phyloP scores from a whole-genome alignment of 371 early-diverging fungal genomes.

The Dichotomocladium elegans region DNA sequence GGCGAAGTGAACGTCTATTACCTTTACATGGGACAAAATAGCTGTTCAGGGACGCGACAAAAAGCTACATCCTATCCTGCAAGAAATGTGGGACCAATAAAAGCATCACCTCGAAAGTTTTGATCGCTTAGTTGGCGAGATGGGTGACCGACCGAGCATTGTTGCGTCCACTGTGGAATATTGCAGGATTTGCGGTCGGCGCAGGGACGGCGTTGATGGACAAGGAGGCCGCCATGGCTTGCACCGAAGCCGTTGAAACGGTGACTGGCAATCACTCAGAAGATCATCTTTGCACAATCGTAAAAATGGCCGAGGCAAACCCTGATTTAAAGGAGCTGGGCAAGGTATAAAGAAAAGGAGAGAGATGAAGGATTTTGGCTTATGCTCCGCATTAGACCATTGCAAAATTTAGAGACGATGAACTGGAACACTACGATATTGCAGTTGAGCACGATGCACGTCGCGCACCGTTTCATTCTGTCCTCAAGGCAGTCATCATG shows the following conservation, averaged over 20 bases:
- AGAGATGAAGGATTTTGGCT: not conserved
- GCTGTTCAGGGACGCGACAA: conserved; percentile 76
- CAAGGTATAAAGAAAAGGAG: conserved; percentile 34
- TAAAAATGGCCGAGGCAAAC: conserved; percentile 47
- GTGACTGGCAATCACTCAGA: conserved; percentile 97
- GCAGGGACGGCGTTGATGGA: conserved; percentile 87
- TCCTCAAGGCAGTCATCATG: conserved; percentile 69
- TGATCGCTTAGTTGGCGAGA: conserved; percentile 67
- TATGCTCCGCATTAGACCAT: conserved; percentile 37
- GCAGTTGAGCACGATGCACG: conserved; percentile 89
- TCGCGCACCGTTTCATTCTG: conserved; percentile 74
- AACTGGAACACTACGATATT: conserved; percentile 90
- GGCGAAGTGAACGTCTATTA: conserved; percentile 95
- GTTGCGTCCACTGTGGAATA: conserved; percentile 83
- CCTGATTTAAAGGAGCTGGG: conserved; percentile 53
- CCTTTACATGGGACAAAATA: conserved; percentile 94
- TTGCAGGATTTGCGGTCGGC: conserved; percentile 86
- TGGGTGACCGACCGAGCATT: conserved; percentile 84
- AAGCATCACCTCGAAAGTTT: conserved; percentile 77
- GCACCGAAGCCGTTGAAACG: conserved; percentile 97
- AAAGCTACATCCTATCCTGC: conserved; percentile 64
- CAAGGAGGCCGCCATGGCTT: conserved; percentile 95
- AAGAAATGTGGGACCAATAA: conserved; percentile 96
- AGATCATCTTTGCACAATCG: conserved; percentile 78
- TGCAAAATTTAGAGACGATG: conserved; percentile 91